Evolutionary conservation across 176 grass and related monocot genomes (phyloP), one percentile per base, ranked within the genome.

Genomic region (Puccinellia tenuiflora): DNA sequence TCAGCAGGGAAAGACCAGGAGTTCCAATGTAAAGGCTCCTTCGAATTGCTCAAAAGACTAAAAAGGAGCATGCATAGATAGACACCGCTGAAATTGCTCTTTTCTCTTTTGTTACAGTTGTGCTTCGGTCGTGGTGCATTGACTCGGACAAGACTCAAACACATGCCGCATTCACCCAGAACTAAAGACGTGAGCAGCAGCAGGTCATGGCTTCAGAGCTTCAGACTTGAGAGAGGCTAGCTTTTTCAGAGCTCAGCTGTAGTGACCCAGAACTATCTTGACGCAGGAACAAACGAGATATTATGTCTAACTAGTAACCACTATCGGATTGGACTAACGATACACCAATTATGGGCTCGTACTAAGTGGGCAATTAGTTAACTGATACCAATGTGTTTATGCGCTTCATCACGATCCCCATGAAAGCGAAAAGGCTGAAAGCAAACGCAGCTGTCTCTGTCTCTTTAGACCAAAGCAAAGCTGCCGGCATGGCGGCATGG

Each of bases 391-490:
- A 90, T 65, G 79, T 2, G 79, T n/a, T 35, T 82, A 26, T 82
- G 88, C 78, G 64, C 73, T 82, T 66, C 79, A 83, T 86, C 79
- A 79, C 84, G 29, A 86, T 83, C 84, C 84, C 88, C 84, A 83
- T 86, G 73, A 90, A 90, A 89, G 88, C 20, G 51, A 85, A 77
- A 57, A 40, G 55, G 46, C 55, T 59, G 55, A 59, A 59, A 63
- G 60, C 60, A 31, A 22, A 30, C 46, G 31, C 39, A 73, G 64
- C 55, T 73, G 43, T 73, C 69, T 9, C 25, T 22, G 56, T 74
- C 61, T 73, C 79, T 90, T 90, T 83, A 90, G 86, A 69, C 65
- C 74, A 83, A 90, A 90, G 88, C 84, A 90, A 83, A 29, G 79
- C 6, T 75, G 43, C 42, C 26, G 68, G 59, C 59, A n/a, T n/a